phyloP scores from a whole-genome alignment of 495 filamentous ascomycete genomes.

The Neurospora sp. region DNA sequence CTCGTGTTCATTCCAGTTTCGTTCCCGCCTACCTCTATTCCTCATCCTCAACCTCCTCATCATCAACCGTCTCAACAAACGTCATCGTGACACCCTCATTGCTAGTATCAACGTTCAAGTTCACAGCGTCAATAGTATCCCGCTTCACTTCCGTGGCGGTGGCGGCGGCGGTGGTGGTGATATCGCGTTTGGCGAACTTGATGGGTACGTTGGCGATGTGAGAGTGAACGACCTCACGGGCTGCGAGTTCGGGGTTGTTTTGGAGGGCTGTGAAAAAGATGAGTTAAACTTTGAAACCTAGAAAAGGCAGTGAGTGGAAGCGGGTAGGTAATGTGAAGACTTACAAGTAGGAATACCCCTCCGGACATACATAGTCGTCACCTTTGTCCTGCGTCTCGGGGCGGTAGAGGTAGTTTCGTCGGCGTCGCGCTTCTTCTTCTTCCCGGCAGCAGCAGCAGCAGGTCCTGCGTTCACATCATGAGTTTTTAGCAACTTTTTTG shows the following conservation, averaged over 20 bases:
- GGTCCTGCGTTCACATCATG: background rate
- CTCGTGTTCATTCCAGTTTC: background rate
- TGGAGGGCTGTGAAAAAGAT: constrained; percentile 22
- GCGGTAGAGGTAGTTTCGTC: constrained; percentile 14
- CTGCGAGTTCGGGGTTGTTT: constrained; percentile 17
- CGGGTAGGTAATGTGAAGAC: background rate
- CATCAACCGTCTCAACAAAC: constrained; percentile 35
- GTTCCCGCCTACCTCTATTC: background rate
- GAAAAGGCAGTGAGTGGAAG: background rate
- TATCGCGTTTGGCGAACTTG: constrained; percentile 18
- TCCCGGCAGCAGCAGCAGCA: constrained; percentile 1
- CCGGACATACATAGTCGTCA: constrained; percentile 41
- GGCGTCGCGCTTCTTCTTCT: constrained; percentile 17
- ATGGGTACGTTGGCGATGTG: constrained; percentile 10
- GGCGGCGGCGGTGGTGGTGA: constrained; percentile 3
- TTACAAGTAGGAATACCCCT: constrained; percentile 34
- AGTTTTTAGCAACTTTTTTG: too few relatives aligned
- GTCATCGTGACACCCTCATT: constrained; percentile 39
- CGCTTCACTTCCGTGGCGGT: background rate
- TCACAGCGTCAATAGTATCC: constrained; percentile 30
- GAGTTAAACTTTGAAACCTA: constrained; percentile 4
- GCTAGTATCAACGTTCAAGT: constrained; percentile 35
- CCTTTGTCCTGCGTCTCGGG: constrained; percentile 29
- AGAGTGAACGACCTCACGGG: constrained; percentile 18
- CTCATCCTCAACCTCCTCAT: constrained; percentile 24